A percentile compares a stretch with the other conserved stretches of the same genome.
phyloP scores from a whole-genome alignment of 2,329 filamentous ascomycete genomes.

The Balansia obtecta region DNA sequence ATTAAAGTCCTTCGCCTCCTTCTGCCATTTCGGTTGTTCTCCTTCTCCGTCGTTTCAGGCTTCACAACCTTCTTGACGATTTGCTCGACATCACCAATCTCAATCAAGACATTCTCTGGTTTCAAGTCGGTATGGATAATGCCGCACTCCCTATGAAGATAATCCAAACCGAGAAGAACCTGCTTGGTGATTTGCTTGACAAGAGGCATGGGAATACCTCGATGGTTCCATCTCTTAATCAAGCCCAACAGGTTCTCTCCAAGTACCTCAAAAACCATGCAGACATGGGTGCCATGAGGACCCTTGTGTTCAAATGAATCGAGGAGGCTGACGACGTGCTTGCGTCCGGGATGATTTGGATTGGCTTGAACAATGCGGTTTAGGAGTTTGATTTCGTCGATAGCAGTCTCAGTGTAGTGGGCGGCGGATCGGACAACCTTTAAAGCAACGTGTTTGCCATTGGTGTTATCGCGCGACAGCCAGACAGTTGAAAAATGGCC shows the following conservation, averaged over 20 bases:
- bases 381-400: constrained; percentile 97
- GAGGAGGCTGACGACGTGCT: constrained; percentile 88
- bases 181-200: constrained; percentile 99
- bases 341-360: constrained; percentile 82
- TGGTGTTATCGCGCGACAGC: constrained; percentile 70
- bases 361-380: constrained; percentile 96
- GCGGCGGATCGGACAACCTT: constrained; percentile 96
- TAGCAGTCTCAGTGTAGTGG: constrained; percentile 96
- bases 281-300: constrained; percentile 90
- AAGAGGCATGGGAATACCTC: constrained; percentile 88
- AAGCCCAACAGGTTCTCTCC: constrained; percentile 89
- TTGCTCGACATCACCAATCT: constrained; percentile 97
- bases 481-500: constrained; percentile 98
- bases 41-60: constrained; percentile 60
- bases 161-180: constrained; percentile 87
- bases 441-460: constrained; percentile 86
- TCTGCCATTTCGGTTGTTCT: constrained; percentile 84
- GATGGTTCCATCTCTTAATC: constrained; percentile 97
- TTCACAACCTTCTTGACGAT: constrained; percentile 96
- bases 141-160: constrained; percentile 92
- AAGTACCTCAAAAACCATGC: constrained; percentile 98
- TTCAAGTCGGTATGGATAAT: constrained; percentile 98
- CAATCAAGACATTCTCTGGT: constrained; percentile 95
- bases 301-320: constrained; percentile 98
- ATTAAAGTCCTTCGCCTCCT: constrained; percentile 85